phyloP scores from a whole-genome alignment of 192 early-diverging fungal species.

The Coemansia sp. region DNA sequence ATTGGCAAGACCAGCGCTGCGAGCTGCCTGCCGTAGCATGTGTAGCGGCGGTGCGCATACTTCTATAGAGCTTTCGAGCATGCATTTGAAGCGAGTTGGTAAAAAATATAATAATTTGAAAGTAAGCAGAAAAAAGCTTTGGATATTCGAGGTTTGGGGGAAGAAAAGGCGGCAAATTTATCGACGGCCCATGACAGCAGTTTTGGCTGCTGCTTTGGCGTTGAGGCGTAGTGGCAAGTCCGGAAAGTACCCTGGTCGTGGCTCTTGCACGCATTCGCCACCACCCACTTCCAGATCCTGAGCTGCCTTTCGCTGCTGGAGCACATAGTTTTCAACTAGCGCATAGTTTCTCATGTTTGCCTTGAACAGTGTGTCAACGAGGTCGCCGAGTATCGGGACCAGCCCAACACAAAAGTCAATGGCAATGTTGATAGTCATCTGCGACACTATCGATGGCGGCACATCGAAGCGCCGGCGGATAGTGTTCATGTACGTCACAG shows the following conservation, averaged over 20 bases:
- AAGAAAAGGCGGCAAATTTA: neutral
- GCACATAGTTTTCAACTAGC: slow-evolving; percentile 39
- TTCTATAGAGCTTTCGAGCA: neutral
- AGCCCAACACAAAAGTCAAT: slow-evolving; percentile 48
- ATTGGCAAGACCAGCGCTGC: neutral
- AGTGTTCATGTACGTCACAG: slow-evolving; percentile 33
- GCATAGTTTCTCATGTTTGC: slow-evolving; percentile 53
- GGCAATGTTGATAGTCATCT: slow-evolving; percentile 51
- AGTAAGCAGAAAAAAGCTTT: neutral
- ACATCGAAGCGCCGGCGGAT: slow-evolving; percentile 28
- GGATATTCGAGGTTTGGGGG: neutral
- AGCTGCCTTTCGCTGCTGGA: slow-evolving; percentile 9
- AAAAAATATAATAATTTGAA: neutral
- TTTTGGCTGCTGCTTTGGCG: slow-evolving; percentile 14
- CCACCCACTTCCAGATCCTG: slow-evolving; percentile 18
- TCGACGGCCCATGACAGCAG: neutral
- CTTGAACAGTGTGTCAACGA: slow-evolving; percentile 48
- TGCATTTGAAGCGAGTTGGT: neutral
- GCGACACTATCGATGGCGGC: slow-evolving; percentile 34
- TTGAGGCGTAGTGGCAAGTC: slow-evolving; percentile 12
- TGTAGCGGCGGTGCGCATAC: neutral
- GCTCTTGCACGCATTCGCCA: slow-evolving; percentile 8
- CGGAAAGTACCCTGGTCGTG: slow-evolving; percentile 22
- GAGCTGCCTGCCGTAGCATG: neutral
- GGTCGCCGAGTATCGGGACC: slow-evolving; percentile 54